Evolutionary conservation across 352 stramenopile species (phyloP).

Genomic region (Pythium brassicae): DNA sequence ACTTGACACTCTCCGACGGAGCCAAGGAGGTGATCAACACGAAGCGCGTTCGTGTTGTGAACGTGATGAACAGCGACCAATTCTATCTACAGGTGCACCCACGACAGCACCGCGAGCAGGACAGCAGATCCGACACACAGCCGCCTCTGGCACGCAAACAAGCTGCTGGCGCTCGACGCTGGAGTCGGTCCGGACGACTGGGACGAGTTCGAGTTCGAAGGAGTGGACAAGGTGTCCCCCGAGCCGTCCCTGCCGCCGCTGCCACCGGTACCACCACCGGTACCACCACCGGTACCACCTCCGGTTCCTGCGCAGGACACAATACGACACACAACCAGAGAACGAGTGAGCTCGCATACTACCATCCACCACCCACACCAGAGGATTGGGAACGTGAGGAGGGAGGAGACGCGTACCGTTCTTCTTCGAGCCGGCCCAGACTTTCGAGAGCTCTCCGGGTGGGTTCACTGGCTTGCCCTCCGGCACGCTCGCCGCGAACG

Average conservation of each 20-base stretch:
- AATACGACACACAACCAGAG: background rate
- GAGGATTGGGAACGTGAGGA: too few relatives aligned
- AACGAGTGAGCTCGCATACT: background rate
- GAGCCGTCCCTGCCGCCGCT: slow-evolving; percentile 11
- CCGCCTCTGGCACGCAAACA: background rate
- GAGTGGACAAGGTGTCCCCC: background rate
- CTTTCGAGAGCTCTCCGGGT: slow-evolving; percentile 22
- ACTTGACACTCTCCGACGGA: too few relatives aligned
- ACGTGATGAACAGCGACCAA: background rate
- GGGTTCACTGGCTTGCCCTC: slow-evolving; percentile 41
- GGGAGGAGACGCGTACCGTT: slow-evolving; percentile 19
- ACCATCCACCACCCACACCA: background rate
- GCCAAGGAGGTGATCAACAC: background rate
- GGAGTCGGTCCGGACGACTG: background rate
- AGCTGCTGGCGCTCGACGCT: background rate
- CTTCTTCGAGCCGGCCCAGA: slow-evolving; percentile 23
- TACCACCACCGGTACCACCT: too few relatives aligned
- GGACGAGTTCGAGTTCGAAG: slow-evolving; percentile 4
- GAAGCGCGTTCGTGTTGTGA: background rate
- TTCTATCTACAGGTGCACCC: slow-evolving; percentile 1
- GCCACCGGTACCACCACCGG: too few relatives aligned
- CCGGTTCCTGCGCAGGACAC: slow-evolving; percentile 1
- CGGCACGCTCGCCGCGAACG: slow-evolving; percentile 16
- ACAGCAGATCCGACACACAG: background rate
- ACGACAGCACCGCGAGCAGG: background rate